Percentiles rank a stretch among this genome's conserved stretches.
Conservation (phyloP, 805 yeast species). For the Sungouiella blattae region DNA sequence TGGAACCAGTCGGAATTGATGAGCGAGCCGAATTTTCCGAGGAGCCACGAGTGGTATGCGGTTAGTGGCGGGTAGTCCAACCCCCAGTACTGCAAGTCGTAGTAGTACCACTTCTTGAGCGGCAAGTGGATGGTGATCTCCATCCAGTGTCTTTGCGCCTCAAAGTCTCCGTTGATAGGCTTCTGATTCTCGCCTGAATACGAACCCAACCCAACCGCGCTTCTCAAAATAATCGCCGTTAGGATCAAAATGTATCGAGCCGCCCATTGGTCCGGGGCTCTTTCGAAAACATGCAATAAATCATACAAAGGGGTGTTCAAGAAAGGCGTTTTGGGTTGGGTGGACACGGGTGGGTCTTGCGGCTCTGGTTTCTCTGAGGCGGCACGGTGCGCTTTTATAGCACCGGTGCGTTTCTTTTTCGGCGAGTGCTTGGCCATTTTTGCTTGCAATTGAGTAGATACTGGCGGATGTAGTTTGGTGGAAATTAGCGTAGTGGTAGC, state of each 20-base stretch:
- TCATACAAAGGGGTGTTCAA: slow-evolving; percentile 58
- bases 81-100: slow-evolving; percentile 92
- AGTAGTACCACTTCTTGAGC: slow-evolving; percentile 77
- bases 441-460: too few species aligned
- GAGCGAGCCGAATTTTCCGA: slow-evolving; percentile 69
- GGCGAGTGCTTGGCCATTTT: slow-evolving; percentile 7
- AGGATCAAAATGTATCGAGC: slow-evolving; percentile 73
- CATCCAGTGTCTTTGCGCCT: slow-evolving; percentile 98
- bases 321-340: slow-evolving; percentile 4
- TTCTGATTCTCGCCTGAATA: slow-evolving; percentile 70
- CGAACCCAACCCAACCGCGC: slow-evolving; percentile 86
- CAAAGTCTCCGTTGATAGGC: slow-evolving; percentile 94
- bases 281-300: slow-evolving; percentile 71
- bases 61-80: slow-evolving; percentile 96
- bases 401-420: slow-evolving; percentile 4
- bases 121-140: slow-evolving; percentile 82
- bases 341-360: background rate
- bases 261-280: slow-evolving; percentile 87
- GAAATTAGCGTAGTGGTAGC: too few species aligned
- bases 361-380: background rate
- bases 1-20: slow-evolving; percentile 74
- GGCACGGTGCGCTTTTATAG: background rate
- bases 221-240: slow-evolving; percentile 70
- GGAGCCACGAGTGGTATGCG: slow-evolving; percentile 82
- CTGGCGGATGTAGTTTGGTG: too few species aligned